phyloP scores from a whole-genome alignment of 495 filamentous ascomycete species.

The Talaromyces proteolyticus region DNA sequence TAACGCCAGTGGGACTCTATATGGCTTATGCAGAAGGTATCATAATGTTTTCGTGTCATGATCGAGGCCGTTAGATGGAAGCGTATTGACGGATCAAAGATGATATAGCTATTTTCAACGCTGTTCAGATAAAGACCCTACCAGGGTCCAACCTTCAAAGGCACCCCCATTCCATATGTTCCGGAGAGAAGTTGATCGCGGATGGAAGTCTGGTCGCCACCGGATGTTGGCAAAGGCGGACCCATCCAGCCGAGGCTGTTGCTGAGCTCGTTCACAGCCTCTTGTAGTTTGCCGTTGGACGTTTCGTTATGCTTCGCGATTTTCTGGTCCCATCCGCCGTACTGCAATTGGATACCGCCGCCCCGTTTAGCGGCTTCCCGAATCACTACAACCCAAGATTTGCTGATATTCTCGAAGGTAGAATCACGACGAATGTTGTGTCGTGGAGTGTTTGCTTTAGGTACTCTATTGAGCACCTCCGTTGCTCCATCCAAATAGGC shows the following conservation, averaged over 20 bases:
- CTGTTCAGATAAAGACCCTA: conserved; percentile 21
- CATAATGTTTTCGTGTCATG: conserved; percentile 3
- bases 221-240: conserved; percentile 35
- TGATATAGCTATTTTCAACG: background rate
- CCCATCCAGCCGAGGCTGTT: conserved; percentile 73
- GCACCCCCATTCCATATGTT: conserved; percentile 62
- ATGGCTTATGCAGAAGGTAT: conserved; percentile 8
- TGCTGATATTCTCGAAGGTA: conserved; percentile 91
- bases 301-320: conserved; percentile 83
- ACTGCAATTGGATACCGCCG: conserved; percentile 85
- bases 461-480: conserved; percentile 80
- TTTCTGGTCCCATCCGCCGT: conserved; percentile 89
- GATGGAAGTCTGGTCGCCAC: conserved; percentile 56
- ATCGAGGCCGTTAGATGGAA: conserved; percentile 3
- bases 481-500: conserved; percentile 86
- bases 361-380: conserved; percentile 86
- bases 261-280: conserved; percentile 72
- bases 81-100: conserved; percentile 6
- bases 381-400: conserved; percentile 89
- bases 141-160: conserved; percentile 72
- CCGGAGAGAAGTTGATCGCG: conserved; percentile 75
- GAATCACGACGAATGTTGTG: conserved; percentile 89
- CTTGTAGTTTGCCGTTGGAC: conserved; percentile 75
- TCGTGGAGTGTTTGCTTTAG: conserved; percentile 76
- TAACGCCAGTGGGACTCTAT: conserved; percentile 7